phyloP scores from a whole-genome alignment of 1,284 basidiomycete species.

The Heterobasidion annosum region DNA sequence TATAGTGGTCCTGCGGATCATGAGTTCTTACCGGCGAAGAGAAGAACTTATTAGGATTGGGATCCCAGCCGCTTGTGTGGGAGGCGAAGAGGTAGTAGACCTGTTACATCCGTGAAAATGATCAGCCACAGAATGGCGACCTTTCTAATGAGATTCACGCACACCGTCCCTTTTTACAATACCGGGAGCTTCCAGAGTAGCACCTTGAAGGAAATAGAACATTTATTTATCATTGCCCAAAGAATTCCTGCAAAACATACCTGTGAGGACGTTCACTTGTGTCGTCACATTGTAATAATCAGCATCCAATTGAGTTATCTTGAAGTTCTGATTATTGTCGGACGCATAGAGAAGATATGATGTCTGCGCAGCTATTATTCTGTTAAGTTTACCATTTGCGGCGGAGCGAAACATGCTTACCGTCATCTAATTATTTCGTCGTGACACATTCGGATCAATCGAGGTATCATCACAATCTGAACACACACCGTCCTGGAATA shows the following conservation, averaged over 20 bases:
- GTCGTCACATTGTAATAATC: constrained; percentile 51
- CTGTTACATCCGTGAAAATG: constrained; percentile 17
- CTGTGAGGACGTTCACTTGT: constrained; percentile 35
- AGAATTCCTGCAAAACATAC: constrained; percentile 18
- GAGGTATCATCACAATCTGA: background rate
- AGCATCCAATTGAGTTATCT: constrained; percentile 45
- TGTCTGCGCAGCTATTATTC: constrained; percentile 17
- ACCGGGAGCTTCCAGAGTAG: constrained; percentile 54
- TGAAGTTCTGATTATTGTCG: constrained; percentile 63
- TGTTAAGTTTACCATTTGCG: background rate
- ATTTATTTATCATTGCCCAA: background rate
- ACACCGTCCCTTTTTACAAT: constrained; percentile 50
- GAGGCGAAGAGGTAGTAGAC: constrained; percentile 53
- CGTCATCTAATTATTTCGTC: constrained; percentile 25
- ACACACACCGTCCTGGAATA: constrained; percentile 45
- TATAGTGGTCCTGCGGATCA: background rate
- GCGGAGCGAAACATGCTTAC: constrained; percentile 15
- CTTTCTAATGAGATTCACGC: constrained; percentile 8
- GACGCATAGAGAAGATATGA: constrained; percentile 57
- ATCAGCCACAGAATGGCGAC: background rate
- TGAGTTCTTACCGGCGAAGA: constrained; percentile 32
- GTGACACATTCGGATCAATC: background rate
- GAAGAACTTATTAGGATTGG: constrained; percentile 57
- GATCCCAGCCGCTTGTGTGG: constrained; percentile 51
- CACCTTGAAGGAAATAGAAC: constrained; percentile 21